Evolutionary conservation across 495 filamentous ascomycete species (phyloP).

Genomic region (Podospora bellae-mahoneyi): DNA sequence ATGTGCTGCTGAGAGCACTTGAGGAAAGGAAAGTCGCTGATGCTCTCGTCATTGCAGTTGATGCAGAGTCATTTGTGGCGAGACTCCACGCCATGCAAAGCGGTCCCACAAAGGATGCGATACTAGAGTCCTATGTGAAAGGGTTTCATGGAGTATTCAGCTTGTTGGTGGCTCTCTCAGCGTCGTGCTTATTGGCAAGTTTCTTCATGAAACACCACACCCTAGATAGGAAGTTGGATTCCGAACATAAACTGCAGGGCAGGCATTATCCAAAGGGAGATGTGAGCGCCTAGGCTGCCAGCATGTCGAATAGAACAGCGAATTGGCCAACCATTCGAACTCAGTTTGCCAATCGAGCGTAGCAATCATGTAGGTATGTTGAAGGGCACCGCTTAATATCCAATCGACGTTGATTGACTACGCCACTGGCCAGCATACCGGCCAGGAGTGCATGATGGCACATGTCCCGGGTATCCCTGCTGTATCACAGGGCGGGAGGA

Average conservation of each 20-base stretch:
- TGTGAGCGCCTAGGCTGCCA: too few relatives aligned
- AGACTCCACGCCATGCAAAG: slow-evolving; percentile 26
- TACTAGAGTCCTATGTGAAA: neutral
- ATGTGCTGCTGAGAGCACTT: slow-evolving; percentile 44
- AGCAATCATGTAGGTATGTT: too few relatives aligned
- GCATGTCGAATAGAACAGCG: too few relatives aligned
- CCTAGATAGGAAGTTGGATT: slow-evolving; percentile 47
- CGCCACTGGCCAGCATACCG: too few relatives aligned
- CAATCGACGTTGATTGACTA: too few relatives aligned
- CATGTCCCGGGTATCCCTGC: too few relatives aligned
- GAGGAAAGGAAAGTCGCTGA: slow-evolving; percentile 27
- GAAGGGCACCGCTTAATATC: too few relatives aligned
- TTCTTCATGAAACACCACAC: slow-evolving; percentile 2
- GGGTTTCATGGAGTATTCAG: neutral
- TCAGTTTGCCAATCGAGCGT: too few relatives aligned
- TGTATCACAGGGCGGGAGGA: too few relatives aligned
- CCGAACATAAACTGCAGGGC: slow-evolving; percentile 26
- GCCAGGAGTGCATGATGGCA: too few relatives aligned
- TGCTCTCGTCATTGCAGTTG: slow-evolving; percentile 29
- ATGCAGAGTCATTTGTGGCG: slow-evolving; percentile 35
- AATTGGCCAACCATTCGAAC: too few relatives aligned
- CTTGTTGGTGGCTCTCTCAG: slow-evolving; percentile 31
- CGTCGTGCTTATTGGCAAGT: slow-evolving; percentile 39
- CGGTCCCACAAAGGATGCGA: slow-evolving; percentile 35
- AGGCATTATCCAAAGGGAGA: slow-evolving; percentile 29